phyloP scores from a whole-genome alignment of 768 basidiomycete species.

The Tylopilus vinaceipallidus region DNA sequence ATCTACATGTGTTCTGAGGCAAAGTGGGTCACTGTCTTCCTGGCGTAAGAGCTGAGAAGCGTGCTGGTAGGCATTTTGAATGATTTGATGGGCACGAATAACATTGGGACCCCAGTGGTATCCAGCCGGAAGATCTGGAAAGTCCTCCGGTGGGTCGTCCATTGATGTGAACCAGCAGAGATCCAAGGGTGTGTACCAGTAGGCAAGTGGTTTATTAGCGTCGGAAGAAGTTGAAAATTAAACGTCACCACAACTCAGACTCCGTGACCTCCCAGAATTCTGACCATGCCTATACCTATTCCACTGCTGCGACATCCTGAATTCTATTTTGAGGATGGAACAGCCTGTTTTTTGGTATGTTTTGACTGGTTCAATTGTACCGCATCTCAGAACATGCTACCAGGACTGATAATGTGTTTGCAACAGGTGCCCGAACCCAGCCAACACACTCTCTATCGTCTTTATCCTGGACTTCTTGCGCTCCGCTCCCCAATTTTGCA shows the following conservation, averaged over 20 bases:
- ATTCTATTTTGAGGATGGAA: constrained; percentile 9
- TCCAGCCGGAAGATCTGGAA: constrained; percentile 4
- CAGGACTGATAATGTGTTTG: neutral
- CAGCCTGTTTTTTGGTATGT: neutral
- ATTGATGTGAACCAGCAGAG: too few relatives aligned
- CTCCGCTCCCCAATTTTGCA: neutral
- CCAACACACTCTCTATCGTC: neutral
- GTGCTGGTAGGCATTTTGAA: constrained; percentile 8
- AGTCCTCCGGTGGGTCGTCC: too few relatives aligned
- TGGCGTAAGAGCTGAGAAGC: constrained; percentile 2
- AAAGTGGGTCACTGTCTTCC: constrained; percentile 13
- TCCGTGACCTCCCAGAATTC: too few relatives aligned
- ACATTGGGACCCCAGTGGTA: constrained; percentile 11
- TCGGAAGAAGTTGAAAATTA: too few relatives aligned
- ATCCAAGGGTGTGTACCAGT: too few relatives aligned
- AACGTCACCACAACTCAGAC: too few relatives aligned
- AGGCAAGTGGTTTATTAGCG: too few relatives aligned
- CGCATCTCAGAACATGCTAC: too few relatives aligned
- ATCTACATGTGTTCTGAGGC: constrained; percentile 17
- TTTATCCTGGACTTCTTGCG: neutral
- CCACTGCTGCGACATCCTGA: neutral
- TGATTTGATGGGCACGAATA: constrained; percentile 5
- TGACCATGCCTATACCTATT: neutral
- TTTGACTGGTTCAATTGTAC: neutral
- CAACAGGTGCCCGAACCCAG: neutral